These are phyloP conservation scores for Podospora bellae-mahoneyi DNA, from an alignment of 495 filamentous ascomycete genomes.

Conservation along the genomic window DNA sequence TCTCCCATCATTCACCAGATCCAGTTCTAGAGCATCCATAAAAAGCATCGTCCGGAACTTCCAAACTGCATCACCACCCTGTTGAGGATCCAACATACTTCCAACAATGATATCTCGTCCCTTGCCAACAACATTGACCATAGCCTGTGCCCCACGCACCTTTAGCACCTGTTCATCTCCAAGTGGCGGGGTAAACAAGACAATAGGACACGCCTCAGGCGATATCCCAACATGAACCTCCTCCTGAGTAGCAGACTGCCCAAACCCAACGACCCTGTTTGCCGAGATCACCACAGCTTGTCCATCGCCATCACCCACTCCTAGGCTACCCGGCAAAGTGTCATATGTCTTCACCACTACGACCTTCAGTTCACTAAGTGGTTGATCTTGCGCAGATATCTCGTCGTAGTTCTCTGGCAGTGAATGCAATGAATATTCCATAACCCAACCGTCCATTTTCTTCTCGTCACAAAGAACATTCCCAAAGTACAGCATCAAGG, in stretches of 20 bases:
- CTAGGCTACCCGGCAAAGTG: slow-evolving; percentile 14
- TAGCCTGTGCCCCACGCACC: slow-evolving; percentile 20
- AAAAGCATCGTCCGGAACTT: slow-evolving; percentile 26
- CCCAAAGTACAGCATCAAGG: slow-evolving; percentile 21
- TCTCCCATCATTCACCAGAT: slow-evolving; percentile 14
- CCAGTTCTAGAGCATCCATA: slow-evolving; percentile 34
- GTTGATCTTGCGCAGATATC: background rate
- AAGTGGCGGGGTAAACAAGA: slow-evolving; percentile 26
- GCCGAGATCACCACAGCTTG: slow-evolving; percentile 23
- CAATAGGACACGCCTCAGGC: slow-evolving; percentile 29
- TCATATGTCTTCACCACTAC: slow-evolving; percentile 9
- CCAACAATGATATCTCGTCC: slow-evolving; percentile 17
- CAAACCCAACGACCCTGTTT: slow-evolving; percentile 27
- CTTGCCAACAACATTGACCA: slow-evolving; percentile 23
- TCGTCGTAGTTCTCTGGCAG: background rate
- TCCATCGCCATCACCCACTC: slow-evolving; percentile 17
- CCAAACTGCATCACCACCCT: slow-evolving; percentile 5
- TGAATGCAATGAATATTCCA: slow-evolving; percentile 12
- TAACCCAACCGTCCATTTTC: slow-evolving; percentile 8
- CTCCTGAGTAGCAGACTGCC: slow-evolving; percentile 32
- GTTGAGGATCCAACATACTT: background rate
- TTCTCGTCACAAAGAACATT: slow-evolving; percentile 1
- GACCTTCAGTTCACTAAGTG: slow-evolving; percentile 11
- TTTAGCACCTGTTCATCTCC: slow-evolving; percentile 18
- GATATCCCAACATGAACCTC: slow-evolving; percentile 26